Conservation (phyloP, 495 filamentous ascomycete species). For the Penicillium lividum region DNA sequence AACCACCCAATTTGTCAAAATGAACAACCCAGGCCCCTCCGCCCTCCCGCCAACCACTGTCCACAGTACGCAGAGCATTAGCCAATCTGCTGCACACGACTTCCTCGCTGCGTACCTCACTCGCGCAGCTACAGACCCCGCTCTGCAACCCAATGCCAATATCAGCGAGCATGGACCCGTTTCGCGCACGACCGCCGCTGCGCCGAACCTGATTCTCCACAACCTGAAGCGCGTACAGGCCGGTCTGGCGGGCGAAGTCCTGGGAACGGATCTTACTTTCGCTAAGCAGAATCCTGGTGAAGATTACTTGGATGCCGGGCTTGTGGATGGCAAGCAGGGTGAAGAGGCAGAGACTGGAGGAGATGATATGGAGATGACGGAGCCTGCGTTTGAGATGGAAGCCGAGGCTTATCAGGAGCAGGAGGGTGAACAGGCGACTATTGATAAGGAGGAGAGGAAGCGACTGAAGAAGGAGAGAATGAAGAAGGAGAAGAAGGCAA, state of each 20-base stretch:
- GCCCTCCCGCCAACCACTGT: constrained; percentile 49
- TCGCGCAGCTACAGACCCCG: constrained; percentile 53
- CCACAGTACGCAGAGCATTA: constrained; percentile 47
- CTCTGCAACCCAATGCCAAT: constrained; percentile 66
- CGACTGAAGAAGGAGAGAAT: constrained; percentile 52
- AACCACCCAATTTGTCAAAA: constrained; percentile 23
- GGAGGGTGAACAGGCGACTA: constrained; percentile 13
- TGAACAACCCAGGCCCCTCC: constrained; percentile 43
- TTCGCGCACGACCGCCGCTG: constrained; percentile 53
- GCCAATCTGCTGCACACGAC: constrained; percentile 53
- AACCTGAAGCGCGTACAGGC: constrained; percentile 67
- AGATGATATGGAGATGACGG: constrained; percentile 31
- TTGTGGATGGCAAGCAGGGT: constrained; percentile 23
- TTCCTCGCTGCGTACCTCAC: constrained; percentile 61
- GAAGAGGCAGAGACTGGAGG: constrained; percentile 29
- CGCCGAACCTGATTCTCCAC: constrained; percentile 59
- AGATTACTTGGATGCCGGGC: constrained; percentile 30
- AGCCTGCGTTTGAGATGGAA: constrained; percentile 27
- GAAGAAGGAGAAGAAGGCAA: constrained; percentile 45
- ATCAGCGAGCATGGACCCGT: constrained; percentile 62
- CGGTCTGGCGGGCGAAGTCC: constrained; percentile 59
- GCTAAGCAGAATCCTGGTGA: constrained; percentile 39
- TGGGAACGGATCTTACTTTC: constrained; percentile 50
- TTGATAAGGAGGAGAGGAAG: constrained; percentile 54
- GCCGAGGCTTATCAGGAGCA: constrained; percentile 31